Evolutionary conservation across 2,329 filamentous ascomycete species (phyloP).

Genomic region (Celoporthe dispersa): DNA sequence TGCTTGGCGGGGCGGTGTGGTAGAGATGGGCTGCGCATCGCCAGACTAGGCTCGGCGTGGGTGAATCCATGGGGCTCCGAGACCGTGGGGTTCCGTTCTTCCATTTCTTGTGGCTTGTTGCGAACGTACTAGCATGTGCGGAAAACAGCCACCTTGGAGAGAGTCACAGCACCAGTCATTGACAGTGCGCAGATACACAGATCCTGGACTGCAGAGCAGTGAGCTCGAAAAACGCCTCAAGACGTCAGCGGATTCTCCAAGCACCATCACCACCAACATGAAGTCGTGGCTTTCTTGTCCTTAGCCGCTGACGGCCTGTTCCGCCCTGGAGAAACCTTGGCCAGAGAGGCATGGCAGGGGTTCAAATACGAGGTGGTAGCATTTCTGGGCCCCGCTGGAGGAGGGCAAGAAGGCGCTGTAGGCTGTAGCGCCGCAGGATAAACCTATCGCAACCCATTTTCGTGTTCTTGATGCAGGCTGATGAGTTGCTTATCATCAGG

Average conservation of each 20-base stretch:
- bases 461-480: constrained; percentile 20
- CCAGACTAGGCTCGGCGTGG: neutral
- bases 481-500: constrained; percentile 24
- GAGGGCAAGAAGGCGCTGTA: constrained; percentile 4
- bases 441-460: constrained; percentile 12
- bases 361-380: constrained; percentile 19
- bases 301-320: neutral
- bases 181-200: neutral
- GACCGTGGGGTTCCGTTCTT: neutral
- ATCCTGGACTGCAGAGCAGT: neutral
- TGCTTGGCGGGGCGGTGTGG: constrained; percentile 1
- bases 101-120: neutral
- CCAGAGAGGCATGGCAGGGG: neutral
- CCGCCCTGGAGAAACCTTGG: neutral
- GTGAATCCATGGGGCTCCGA: neutral
- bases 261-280: neutral
- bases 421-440: neutral
- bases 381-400: neutral
- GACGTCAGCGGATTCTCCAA: neutral
- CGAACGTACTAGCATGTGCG: neutral
- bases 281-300: neutral
- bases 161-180: neutral
- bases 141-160: constrained; percentile 1
- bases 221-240: neutral
- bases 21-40: neutral